Evolutionary conservation across 2,329 filamentous ascomycete species (phyloP).

Genomic region (Dactylellina sp.): DNA sequence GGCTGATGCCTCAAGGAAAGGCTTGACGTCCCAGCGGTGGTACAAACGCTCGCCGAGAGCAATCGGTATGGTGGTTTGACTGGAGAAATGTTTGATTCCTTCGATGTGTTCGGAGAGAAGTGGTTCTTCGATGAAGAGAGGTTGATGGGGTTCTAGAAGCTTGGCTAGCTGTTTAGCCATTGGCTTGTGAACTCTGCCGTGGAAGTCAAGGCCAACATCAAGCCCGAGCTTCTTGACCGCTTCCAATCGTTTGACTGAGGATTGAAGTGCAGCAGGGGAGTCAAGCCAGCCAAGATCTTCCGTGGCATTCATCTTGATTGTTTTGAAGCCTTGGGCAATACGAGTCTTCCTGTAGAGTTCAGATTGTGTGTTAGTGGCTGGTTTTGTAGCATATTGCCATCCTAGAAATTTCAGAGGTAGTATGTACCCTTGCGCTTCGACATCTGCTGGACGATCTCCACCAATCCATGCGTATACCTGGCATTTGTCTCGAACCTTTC

Average conservation of each 20-base stretch:
- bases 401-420: slow-evolving; percentile 20
- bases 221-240: slow-evolving; percentile 77
- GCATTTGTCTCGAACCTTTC: slow-evolving; percentile 76
- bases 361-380: slow-evolving; percentile 38
- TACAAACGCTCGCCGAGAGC: slow-evolving; percentile 79
- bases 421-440: slow-evolving; percentile 72
- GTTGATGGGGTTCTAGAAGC: slow-evolving; percentile 74
- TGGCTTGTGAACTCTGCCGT: slow-evolving; percentile 80
- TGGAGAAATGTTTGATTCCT: slow-evolving; percentile 72
- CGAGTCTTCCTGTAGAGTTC: slow-evolving; percentile 67
- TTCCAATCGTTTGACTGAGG: slow-evolving; percentile 75
- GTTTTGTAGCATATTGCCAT: slow-evolving; percentile 7
- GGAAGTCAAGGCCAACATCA: slow-evolving; percentile 81
- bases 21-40: slow-evolving; percentile 78
- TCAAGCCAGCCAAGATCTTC: slow-evolving; percentile 82
- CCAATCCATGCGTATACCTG: slow-evolving; percentile 84
- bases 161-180: slow-evolving; percentile 82
- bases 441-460: slow-evolving; percentile 76
- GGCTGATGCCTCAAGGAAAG: slow-evolving; percentile 75
- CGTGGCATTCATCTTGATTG: slow-evolving; percentile 83
- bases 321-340: slow-evolving; percentile 73
- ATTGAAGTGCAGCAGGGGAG: slow-evolving; percentile 73
- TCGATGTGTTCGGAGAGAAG: slow-evolving; percentile 76
- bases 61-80: slow-evolving; percentile 73
- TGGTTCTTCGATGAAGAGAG: slow-evolving; percentile 82